Conservation (phyloP, 2,329 filamentous ascomycete species). For the Metarhizium guizhouense region DNA sequence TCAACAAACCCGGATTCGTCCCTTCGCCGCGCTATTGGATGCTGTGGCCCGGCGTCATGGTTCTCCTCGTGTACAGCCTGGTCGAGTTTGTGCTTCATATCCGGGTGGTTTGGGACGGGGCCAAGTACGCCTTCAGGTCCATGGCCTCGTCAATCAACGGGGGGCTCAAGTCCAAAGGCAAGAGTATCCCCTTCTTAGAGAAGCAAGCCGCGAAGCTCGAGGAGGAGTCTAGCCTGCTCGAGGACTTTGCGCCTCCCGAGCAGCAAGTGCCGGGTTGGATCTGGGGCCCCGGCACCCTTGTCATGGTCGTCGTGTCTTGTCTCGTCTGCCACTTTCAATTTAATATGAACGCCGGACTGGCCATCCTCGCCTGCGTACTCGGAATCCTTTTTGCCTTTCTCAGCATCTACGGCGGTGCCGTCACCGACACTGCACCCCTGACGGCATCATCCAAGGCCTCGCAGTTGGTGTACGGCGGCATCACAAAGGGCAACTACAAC, state of each 20-base stretch:
- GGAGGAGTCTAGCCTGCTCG: conserved; percentile 20
- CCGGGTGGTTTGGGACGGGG: conserved; percentile 25
- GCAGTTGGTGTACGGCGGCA: conserved; percentile 58
- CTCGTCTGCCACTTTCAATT: conserved; percentile 42
- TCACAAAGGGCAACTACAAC: conserved; percentile 44
- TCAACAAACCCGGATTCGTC: conserved; percentile 17
- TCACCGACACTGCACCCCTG: conserved; percentile 51
- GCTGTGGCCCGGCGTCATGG: conserved; percentile 35
- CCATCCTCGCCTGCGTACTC: conserved; percentile 44
- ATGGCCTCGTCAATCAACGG: conserved; percentile 20
- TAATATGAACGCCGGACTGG: conserved; percentile 47
- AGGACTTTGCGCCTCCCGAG: conserved; percentile 30
- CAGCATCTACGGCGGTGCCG: conserved; percentile 38
- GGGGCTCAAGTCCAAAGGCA: conserved; percentile 21
- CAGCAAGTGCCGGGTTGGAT: conserved; percentile 45
- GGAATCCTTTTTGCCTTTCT: conserved; percentile 52
- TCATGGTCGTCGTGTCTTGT: conserved; percentile 42
- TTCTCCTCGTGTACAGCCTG: conserved; percentile 31
- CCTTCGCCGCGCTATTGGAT: conserved; percentile 33
- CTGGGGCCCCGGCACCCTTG: conserved; percentile 37
- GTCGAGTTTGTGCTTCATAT: conserved; percentile 32
- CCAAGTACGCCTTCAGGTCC: conserved; percentile 24
- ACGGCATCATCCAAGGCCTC: conserved; percentile 61
- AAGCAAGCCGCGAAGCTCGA: conserved; percentile 27
- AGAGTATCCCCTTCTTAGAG: conserved; percentile 22